Base-by-base conservation (phyloP, 176 grass and related monocot genomes). In the Eragrostis curvula region DNA sequence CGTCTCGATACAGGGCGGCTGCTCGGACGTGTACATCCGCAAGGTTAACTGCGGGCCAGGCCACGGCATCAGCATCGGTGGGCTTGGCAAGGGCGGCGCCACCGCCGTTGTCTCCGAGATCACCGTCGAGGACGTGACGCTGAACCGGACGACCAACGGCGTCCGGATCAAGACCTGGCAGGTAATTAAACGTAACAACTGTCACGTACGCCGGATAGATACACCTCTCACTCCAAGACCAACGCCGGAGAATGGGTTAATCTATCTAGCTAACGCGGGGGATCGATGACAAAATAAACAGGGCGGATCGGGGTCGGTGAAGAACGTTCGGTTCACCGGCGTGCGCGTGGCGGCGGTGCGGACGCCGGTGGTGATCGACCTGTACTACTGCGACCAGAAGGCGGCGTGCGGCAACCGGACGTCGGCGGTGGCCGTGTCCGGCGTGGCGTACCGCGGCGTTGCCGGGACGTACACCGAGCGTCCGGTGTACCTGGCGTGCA, bases 141-240 rank as follows among this genome's bases (percentile, higher is more conserved):
- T 94, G 21, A 74, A 45, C 60, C 51, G 50, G 71, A 94, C 89
- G 50, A n/a, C n/a, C 58, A 79, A 56, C 10, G 92, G 75, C 50
- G 84, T 88, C 66, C 52, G 92, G 21, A 94, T 94, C 71, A 94
- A 94, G 79, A 94, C 92, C 50, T 94, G 92, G 92, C 92, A 94
- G 90, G 90, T 92, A 83, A 57, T n/a, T n/a, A n/a, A n/a, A 32
- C 49, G 39, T 23, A 27, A 51, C 27, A 32, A 25, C 36, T 5
- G 14, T n/a, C n/a, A n/a, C n/a, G n/a, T n/a, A n/a, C n/a, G n/a
- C n/a, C n/a, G n/a, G n/a, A n/a, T n/a, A n/a, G n/a, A n/a, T n/a
- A n/a, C n/a, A n/a, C n/a, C n/a, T n/a, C n/a, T n/a, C n/a, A n/a
- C n/a, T n/a, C n/a, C n/a, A n/a, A n/a, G n/a, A n/a, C n/a, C n/a